Base-by-base conservation (phyloP, 495 filamentous ascomycete species). In the Aspergillus nidulans region DNA sequence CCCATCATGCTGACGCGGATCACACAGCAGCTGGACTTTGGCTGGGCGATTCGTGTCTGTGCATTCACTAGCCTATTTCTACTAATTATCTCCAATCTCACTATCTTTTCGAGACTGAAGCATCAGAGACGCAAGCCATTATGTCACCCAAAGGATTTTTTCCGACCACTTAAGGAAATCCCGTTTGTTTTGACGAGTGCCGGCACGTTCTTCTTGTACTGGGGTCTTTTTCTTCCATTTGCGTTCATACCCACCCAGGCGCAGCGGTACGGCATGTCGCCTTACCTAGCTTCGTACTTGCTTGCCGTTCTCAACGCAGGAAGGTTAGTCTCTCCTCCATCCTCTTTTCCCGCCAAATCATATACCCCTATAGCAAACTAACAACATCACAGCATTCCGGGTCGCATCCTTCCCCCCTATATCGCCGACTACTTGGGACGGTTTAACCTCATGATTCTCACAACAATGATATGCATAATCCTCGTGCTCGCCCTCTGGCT, bases 321-420 rank as follows among this genome's bases (percentile, higher is more conserved):
- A 20, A 69, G 67, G 64, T 67, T 20, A 49, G 60, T 43, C 10
- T 5, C 4, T 10, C 42, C 25, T 24, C n/a, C 18, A 34, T 9
- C 19, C 10, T n/a, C n/a, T n/a, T n/a, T n/a, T n/a, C n/a, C n/a
- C n/a, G n/a, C n/a, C n/a, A n/a, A n/a, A n/a, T n/a, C n/a, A n/a
- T n/a, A 21, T 3, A 38, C 36, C 38, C 34, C 30, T 23, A 18
- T 25, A 47, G 38, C n/a, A 32, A 26, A 26, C 47, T 36, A 57
- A 57, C 13, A 13, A 30, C 16, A 21, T 18, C 13, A 30, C 19
- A 80, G 84, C 54, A 79, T 90, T 53, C 77, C 87, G 43, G 89
- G 89, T n/a, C 82, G 89, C 45, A 88, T 88, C 45, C 56, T 88
- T 8, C 87, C 87, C 1, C 85, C 85, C n/a, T 81, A 82, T 59